Base-by-base conservation (phyloP, 345 rosid species). In the Sisymbrium irio region DNA sequence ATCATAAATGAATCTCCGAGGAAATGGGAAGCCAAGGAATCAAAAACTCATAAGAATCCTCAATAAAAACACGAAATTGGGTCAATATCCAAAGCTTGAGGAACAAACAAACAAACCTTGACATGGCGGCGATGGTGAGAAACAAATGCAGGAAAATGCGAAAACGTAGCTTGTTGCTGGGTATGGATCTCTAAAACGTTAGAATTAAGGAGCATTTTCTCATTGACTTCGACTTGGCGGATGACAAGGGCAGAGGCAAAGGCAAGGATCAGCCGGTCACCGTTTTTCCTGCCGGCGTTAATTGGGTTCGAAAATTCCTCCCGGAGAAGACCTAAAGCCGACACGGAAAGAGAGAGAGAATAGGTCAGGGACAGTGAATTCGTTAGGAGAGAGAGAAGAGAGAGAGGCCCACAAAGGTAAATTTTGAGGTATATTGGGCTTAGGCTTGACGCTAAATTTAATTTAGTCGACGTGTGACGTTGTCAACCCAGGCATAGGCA, bases 101-200 rank as follows among this genome's bases (percentile, higher is more conserved):
- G 15, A 65, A 77, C 67, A 65, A 64, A 77, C 67, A 65, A 64
- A 77, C 80, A 65, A 64, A 77, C 80, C 80, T 71, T 39, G 80
- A 77, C 80, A 77, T 77, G 67, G 33, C 72, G 72, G 25, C 6
- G 69, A 69, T 4, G 69, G 28, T 8, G 79, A 51, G 74, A 50
- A 60, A 60, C 32, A n/a, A 59, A n/a, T 39, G 69, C 0, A 11
- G 27, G 65, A 46, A 46, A 64, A 64, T 14, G 76, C 18, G 67
- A 32, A 71, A 65, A 64, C 62, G 55, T 4, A 9, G 60, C 5
- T 62, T 20, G 46, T 30, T 45, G 61, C 20, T 45, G 61, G 30
- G 40, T 49, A 32, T 47, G 62, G 76, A 71, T 71, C 68, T 77
- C 39, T 77, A 77, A 57, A 59, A 47, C 72, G 72, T 70, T 37